Base-by-base conservation (phyloP, 2,329 filamentous ascomycete genomes). In the Verticillium zaregamsianum region DNA sequence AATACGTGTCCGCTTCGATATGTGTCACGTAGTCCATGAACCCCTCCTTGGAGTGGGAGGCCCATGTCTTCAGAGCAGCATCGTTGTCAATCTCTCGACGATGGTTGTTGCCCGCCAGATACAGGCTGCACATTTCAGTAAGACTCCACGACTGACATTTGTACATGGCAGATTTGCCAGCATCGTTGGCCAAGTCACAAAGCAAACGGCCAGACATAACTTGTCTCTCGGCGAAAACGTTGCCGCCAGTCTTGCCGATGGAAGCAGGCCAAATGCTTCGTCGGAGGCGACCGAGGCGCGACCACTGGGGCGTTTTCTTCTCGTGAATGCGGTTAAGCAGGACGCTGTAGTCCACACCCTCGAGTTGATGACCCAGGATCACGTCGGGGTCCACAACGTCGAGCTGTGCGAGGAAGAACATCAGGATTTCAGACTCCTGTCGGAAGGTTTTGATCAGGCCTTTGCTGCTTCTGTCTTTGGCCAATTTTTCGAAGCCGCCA, bases 61-160 rank as follows among this genome's bases (percentile, higher is more conserved):
- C 92, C 93, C 92, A 97, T 23, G 90, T 91, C 73, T 91, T 93
- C 62, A 99, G 79, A 3, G 92, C 93, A 59, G 82, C 87, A 68
- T 98, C 95, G 68, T 91, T 94, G 73, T 99, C 94, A 35, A 99
- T 78, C 40, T 99, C 95, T 61, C 89, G 86, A 52, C 95, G 90
- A 52, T 82, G 82, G 71, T 89, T 89, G 61, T 86, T 86, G 31
- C 86, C 86, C 35, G 87, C 84, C 5, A 99, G 87, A 67, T 97
- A 96, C 17, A 98, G 83, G 66, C 89, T 91, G 74, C 93, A 96
- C 93, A 99, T 99, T 75, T 99, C 95, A 2, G 94, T 96, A 74
- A 99, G 82, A 74, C 91, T 97, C 95, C 95, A 99, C 3, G 93
- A 96, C 75, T 97, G 94, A 74, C 95, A 99, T 78, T 96, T 97